Base-by-base conservation (phyloP, 2,329 filamentous ascomycete genomes). In the Chaetomium sp. region DNA sequence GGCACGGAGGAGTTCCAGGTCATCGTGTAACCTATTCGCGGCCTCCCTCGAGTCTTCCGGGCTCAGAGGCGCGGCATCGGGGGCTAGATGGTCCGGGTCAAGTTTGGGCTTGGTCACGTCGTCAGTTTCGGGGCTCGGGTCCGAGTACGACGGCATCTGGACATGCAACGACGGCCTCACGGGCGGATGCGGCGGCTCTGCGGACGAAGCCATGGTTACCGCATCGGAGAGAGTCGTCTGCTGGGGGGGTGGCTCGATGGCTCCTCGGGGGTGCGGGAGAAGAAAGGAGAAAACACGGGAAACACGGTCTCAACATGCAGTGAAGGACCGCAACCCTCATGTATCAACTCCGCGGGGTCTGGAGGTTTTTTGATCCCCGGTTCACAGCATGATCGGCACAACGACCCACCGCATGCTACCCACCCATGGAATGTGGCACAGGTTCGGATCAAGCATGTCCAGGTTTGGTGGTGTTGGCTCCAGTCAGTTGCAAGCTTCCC, bases 1-100 rank as follows among this genome's bases (percentile, higher is more conserved):
- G 54, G 79, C 76, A 3, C 81, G 80, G 25, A 83, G 74, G 5
- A 84, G 74, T 63, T 83, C 82, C 19, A 84, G 76, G 57, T 83
- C 80, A 61, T 84, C 82, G 56, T 79, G 78, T 19, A 83, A 72
- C 3, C 81, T 77, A 64, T 70, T 75, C 9, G 73, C 74, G 23
- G 69, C 68, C 50, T 77, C 75, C n/a, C 75, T 69, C 2, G 70
- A 68, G 13, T 72, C 74, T 25, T 62, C 53, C 16, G 67, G 69
- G 56, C 67, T 69, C n/a, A 71, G 56, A 5, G 62, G 54, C n/a
- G 47, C 33, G 10, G 63, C 51, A 1, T 70, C 69, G 16, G 69
- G 68, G 7, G 56, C 64, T 1, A 70, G 64, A 27, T 70, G 65
- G 25, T 63, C 61, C 10, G 25, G 55, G 16, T 71, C 68, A 31